Evolutionary conservation across 2,329 filamentous ascomycete species (phyloP).

Genomic region (Aspergillus neoniger): DNA sequence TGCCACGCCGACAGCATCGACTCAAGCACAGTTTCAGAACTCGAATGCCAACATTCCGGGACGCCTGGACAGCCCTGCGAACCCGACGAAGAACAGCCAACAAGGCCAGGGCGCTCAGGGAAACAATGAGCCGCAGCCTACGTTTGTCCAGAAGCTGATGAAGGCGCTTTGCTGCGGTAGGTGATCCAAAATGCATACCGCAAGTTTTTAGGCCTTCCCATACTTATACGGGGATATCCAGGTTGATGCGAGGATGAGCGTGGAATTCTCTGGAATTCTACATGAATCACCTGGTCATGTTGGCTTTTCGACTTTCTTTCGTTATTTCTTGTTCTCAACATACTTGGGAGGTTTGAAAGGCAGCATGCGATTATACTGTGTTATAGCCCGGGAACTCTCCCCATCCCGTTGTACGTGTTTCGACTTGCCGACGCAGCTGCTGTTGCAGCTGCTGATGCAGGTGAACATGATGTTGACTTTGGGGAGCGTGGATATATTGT

Average conservation of each 20-base stretch:
- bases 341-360: conserved; percentile 20
- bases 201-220: conserved; percentile 16
- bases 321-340: conserved; percentile 20
- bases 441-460: conserved; percentile 12
- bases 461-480: conserved; percentile 19
- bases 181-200: conserved; percentile 30
- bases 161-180: conserved; percentile 87
- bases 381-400: conserved; percentile 17
- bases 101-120: conserved; percentile 58
- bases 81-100: conserved; percentile 62
- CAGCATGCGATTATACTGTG: conserved; percentile 22
- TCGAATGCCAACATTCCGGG: conserved; percentile 80
- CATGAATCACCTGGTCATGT: conserved; percentile 23
- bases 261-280: conserved; percentile 24
- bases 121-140: conserved; percentile 69
- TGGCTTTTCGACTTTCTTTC: conserved; percentile 22
- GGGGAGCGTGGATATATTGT: conserved; percentile 19
- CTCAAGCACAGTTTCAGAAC: conserved; percentile 94
- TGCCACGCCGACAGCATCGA: conserved; percentile 84
- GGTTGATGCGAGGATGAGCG: conserved; percentile 35
- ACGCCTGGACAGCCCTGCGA: conserved; percentile 59
- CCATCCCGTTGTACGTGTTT: conserved; percentile 19
- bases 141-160: conserved; percentile 88
- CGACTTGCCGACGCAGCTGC: conserved; percentile 17
- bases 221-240: conserved; percentile 30